A percentile compares a stretch with the other conserved stretches of the same genome.
Evolutionary conservation across 331 rosid species (phyloP).

Genomic region (Pyrus hybrid): DNA sequence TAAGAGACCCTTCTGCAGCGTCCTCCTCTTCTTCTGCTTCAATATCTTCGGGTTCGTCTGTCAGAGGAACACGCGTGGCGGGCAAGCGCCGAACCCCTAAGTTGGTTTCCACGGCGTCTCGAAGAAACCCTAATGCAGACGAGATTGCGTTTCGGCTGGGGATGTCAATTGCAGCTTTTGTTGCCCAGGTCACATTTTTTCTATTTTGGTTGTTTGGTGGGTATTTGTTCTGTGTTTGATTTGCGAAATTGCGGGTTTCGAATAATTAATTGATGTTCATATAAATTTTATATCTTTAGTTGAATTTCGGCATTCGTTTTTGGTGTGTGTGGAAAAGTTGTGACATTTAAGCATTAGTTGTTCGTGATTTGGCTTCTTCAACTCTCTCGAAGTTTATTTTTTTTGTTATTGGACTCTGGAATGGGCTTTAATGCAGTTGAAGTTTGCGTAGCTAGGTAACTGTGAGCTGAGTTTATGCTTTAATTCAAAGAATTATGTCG

Average conservation of each 20-base stretch:
- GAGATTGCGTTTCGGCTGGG: constrained; percentile 69
- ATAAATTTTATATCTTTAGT: background rate
- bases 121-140: constrained; percentile 32
- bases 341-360: background rate
- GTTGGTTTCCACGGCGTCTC: constrained; percentile 16
- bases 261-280: background rate
- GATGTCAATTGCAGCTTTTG: constrained; percentile 74
- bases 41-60: constrained; percentile 9
- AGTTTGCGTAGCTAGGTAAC: background rate
- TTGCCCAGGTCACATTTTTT: constrained; percentile 54
- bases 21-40: constrained; percentile 24
- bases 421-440: background rate
- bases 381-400: background rate
- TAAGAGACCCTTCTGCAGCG: constrained; percentile 20
- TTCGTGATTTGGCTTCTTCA: background rate
- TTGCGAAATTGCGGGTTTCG: background rate
- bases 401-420: background rate
- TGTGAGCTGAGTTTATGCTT: background rate
- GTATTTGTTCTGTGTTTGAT: background rate
- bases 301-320: background rate
- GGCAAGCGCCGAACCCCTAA: constrained; percentile 56
- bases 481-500: background rate
- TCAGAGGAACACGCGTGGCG: constrained; percentile 17
- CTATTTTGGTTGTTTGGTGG: background rate
- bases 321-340: background rate